Evolutionary conservation across 2,329 filamentous ascomycete species (phyloP).

Genomic region (Arthrobotrys megalospora): DNA sequence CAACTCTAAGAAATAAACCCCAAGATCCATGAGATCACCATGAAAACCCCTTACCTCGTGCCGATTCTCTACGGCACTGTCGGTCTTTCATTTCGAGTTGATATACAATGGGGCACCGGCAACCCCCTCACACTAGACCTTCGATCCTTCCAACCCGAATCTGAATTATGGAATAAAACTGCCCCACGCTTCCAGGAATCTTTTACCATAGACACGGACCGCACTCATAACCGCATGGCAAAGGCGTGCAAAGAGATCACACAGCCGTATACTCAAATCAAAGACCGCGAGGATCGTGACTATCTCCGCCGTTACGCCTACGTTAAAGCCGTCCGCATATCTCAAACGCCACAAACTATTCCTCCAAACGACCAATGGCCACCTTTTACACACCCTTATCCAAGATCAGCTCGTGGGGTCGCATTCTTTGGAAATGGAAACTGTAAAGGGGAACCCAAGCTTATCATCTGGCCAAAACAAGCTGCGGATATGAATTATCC

Average conservation of each 20-base stretch:
- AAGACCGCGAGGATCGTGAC: conserved; percentile 42
- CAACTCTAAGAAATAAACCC: not conserved
- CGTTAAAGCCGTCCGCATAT: conserved; percentile 59
- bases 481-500: conserved; percentile 52
- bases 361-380: conserved; percentile 27
- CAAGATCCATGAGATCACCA: conserved; percentile 12
- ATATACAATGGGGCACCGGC: conserved; percentile 54
- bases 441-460: conserved; percentile 41
- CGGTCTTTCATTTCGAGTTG: conserved; percentile 34
- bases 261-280: conserved; percentile 43
- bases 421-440: conserved; percentile 51
- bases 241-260: conserved; percentile 53
- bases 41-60: conserved; percentile 20
- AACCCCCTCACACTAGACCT: conserved; percentile 49
- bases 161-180: conserved; percentile 50
- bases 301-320: conserved; percentile 39
- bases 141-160: conserved; percentile 51
- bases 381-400: conserved; percentile 48
- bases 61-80: not conserved
- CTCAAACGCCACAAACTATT: conserved; percentile 36
- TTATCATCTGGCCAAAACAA: conserved; percentile 58
- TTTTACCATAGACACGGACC: conserved; percentile 39
- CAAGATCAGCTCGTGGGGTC: conserved; percentile 47
- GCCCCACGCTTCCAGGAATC: conserved; percentile 39
- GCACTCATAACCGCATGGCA: conserved; percentile 53